A percentile compares a stretch with the other conserved stretches of the same genome.
Conservation (phyloP, 176 grass and related monocot species). For the Saccharum officinarum region DNA sequence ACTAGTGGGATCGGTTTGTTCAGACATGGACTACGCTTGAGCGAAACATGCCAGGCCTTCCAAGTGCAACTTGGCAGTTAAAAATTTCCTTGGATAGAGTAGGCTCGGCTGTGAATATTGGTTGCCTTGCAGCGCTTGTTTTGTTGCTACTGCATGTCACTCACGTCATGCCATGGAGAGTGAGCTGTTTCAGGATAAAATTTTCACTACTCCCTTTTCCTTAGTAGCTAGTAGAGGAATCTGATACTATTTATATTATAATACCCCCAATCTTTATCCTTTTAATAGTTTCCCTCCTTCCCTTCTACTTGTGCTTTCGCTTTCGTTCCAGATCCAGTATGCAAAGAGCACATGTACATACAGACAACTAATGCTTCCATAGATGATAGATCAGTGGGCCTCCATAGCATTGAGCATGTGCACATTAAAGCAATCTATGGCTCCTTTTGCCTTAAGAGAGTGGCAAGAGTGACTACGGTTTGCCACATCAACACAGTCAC, state of each 20-base stretch:
- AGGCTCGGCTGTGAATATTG: conserved; percentile 3
- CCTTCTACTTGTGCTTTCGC: conserved; percentile 25
- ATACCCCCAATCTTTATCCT: conserved; percentile 28
- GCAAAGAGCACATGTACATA: conserved; percentile 32
- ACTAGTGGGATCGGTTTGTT: not conserved
- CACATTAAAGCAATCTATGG: conserved; percentile 8
- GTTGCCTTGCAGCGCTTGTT: not conserved
- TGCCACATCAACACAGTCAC: not conserved
- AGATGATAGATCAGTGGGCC: conserved; percentile 25
- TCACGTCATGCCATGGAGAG: not conserved
- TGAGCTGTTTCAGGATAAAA: too few relatives aligned
- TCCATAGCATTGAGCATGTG: conserved; percentile 33
- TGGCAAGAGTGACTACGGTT: not conserved
- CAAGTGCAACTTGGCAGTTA: not conserved
- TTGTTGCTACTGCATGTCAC: conserved; percentile 1
- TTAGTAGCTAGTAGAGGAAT: conserved; percentile 13
- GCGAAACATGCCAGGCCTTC: not conserved
- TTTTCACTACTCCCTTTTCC: too few relatives aligned
- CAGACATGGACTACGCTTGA: not conserved
- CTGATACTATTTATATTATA: conserved; percentile 19
- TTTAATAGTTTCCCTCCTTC: not conserved
- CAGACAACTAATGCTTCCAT: not conserved
- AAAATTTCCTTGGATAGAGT: not conserved
- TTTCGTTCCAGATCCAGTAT: conserved; percentile 39
- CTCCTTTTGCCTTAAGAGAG: conserved; percentile 8